Conservation (phyloP, 2,329 filamentous ascomycete species). For the Chrysoporthe deuterocubensis region DNA sequence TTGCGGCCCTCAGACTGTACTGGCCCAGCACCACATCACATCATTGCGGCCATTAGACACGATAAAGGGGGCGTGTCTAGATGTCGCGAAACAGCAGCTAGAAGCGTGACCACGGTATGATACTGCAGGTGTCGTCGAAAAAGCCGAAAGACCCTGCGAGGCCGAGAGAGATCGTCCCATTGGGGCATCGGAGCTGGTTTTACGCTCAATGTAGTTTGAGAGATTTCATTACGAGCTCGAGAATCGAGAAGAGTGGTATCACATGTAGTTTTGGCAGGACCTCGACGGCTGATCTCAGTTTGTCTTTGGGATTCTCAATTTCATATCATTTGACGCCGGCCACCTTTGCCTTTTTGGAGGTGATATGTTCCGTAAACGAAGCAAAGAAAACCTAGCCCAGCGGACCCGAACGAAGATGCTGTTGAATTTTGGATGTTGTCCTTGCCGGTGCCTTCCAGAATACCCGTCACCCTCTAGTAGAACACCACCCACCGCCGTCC, state of each 20-base stretch:
- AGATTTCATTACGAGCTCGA: constrained; percentile 34
- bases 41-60: not conserved
- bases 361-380: constrained; percentile 62
- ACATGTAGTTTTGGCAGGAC: constrained; percentile 43
- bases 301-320: constrained; percentile 59
- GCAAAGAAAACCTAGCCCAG: constrained; percentile 58
- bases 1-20: not conserved
- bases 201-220: constrained; percentile 32
- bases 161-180: not conserved
- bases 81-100: not conserved
- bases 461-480: constrained; percentile 39
- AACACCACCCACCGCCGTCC: constrained; percentile 28
- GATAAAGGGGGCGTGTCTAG: too few relatives aligned
- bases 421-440: constrained; percentile 39
- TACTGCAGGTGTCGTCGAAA: not conserved
- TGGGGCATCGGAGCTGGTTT: not conserved
- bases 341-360: constrained; percentile 49
- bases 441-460: constrained; percentile 49
- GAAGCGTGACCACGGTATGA: not conserved
- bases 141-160: too few relatives aligned
- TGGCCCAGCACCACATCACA: not conserved
- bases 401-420: constrained; percentile 51
- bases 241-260: constrained; percentile 29
- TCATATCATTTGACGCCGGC: constrained; percentile 68
- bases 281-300: constrained; percentile 31